Percentiles rank a stretch among this genome's conserved stretches.
Conservation (phyloP, 1,139 yeast genomes). For the Hansenula anomala region DNA sequence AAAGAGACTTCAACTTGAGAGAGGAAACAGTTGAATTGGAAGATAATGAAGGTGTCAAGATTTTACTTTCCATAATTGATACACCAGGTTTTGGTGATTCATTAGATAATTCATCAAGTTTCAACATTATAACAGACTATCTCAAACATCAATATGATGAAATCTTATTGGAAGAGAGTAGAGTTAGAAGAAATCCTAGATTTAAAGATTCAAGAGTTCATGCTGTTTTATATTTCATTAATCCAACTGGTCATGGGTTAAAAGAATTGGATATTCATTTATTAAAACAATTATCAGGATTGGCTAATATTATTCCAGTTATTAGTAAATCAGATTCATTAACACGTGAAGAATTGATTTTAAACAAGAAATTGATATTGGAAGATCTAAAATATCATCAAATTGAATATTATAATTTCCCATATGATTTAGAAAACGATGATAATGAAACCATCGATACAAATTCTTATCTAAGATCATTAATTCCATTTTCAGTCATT, state of each 20-base stretch:
- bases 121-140: slow-evolving; percentile 63
- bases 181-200: slow-evolving; percentile 83
- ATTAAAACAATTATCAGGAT: slow-evolving; percentile 69
- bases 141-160: slow-evolving; percentile 82
- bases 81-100: slow-evolving; percentile 82
- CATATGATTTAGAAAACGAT: slow-evolving; percentile 53
- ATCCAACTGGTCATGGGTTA: slow-evolving; percentile 76
- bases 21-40: slow-evolving; percentile 57
- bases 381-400: slow-evolving; percentile 73
- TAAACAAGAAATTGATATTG: slow-evolving; percentile 58
- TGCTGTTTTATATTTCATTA: slow-evolving; percentile 63
- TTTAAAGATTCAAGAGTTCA: slow-evolving; percentile 78
- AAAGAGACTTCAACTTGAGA: slow-evolving; percentile 39
- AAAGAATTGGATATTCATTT: slow-evolving; percentile 73
- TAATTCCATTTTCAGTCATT: slow-evolving; percentile 85
- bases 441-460: slow-evolving; percentile 80
- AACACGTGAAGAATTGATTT: slow-evolving; percentile 66
- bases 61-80: slow-evolving; percentile 64
- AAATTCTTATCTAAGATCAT: slow-evolving; percentile 65
- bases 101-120: slow-evolving; percentile 56
- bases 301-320: slow-evolving; percentile 86
- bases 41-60: slow-evolving; percentile 71
- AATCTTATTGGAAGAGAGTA: slow-evolving; percentile 85
- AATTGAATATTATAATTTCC: slow-evolving; percentile 83
- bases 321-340: slow-evolving; percentile 85